Conservation (phyloP, 352 stramenopile genomes). For the Pythium folliculosum region DNA sequence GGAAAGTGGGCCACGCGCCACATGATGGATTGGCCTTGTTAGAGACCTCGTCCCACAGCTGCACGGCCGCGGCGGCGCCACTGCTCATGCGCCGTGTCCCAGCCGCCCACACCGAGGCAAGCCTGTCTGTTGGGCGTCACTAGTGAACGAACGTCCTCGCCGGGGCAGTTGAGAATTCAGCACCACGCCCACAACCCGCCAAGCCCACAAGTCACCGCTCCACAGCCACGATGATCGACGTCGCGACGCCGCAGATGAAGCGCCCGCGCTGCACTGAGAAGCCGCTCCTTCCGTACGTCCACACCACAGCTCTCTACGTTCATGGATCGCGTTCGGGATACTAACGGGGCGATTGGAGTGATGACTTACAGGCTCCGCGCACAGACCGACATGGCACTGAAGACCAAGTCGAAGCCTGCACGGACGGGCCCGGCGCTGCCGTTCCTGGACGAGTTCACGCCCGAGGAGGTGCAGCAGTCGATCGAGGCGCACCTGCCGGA, state of each 20-base stretch:
- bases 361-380: slow-evolving; percentile 14
- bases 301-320: background rate
- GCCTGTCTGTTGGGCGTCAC: background rate
- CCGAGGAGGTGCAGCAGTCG: slow-evolving; percentile 25
- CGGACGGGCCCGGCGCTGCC: slow-evolving; percentile 31
- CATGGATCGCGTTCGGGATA: background rate
- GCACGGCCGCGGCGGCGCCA: slow-evolving; percentile 1
- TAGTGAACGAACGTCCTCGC: background rate
- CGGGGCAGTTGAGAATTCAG: slow-evolving; percentile 4
- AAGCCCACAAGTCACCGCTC: background rate
- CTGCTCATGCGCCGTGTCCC: slow-evolving; percentile 5
- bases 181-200: background rate
- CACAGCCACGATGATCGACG: slow-evolving; percentile 8
- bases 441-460: slow-evolving; percentile 38
- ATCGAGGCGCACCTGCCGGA: slow-evolving; percentile 22
- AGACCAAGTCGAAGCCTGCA: slow-evolving; percentile 19
- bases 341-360: slow-evolving; percentile 9
- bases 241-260: slow-evolving; percentile 23
- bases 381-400: slow-evolving; percentile 20
- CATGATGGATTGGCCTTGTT: background rate
- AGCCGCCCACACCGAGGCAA: background rate
- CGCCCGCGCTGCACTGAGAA: slow-evolving; percentile 12
- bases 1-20: background rate
- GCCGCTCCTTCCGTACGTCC: slow-evolving; percentile 9
- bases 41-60: slow-evolving; percentile 28